Conservation (phyloP, 1,139 yeast genomes). For the Suhomyces terraborum region DNA sequence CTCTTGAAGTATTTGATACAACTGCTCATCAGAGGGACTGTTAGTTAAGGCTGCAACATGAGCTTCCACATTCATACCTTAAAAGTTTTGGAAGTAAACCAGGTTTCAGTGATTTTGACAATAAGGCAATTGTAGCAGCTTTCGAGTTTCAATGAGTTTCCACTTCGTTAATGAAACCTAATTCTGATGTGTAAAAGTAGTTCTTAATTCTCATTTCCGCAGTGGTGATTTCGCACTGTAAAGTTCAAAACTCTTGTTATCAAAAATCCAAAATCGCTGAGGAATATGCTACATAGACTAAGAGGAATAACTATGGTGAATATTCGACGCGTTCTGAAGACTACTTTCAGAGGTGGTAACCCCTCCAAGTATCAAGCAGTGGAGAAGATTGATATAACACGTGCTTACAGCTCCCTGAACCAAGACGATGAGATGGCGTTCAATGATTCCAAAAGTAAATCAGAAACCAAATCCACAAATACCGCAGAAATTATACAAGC, state of each 20-base stretch:
- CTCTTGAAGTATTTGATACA: slow-evolving; percentile 17
- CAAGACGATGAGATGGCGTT: background rate
- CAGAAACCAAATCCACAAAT: no score
- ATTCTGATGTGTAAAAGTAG: no score
- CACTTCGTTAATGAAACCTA: no score
- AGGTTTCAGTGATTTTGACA: no score
- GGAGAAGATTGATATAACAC: background rate
- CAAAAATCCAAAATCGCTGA: no score
- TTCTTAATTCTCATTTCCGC: no score
- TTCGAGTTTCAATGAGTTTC: no score
- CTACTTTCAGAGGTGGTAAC: background rate
- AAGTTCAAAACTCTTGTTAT: no score
- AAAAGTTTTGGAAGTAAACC: no score
- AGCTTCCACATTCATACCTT: background rate
- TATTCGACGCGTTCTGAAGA: background rate
- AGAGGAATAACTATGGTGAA: background rate
- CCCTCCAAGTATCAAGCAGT: background rate
- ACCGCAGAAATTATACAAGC: background rate
- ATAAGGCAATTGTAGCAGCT: no score
- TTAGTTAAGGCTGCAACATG: slow-evolving; percentile 21
- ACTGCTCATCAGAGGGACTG: slow-evolving; percentile 23
- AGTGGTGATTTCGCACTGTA: no score
- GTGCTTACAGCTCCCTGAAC: background rate
- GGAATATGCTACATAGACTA: background rate
- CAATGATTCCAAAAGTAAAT: no score